Evolutionary conservation across 257 asterid species (phyloP).

Genomic region (Solanum bukasovii): DNA sequence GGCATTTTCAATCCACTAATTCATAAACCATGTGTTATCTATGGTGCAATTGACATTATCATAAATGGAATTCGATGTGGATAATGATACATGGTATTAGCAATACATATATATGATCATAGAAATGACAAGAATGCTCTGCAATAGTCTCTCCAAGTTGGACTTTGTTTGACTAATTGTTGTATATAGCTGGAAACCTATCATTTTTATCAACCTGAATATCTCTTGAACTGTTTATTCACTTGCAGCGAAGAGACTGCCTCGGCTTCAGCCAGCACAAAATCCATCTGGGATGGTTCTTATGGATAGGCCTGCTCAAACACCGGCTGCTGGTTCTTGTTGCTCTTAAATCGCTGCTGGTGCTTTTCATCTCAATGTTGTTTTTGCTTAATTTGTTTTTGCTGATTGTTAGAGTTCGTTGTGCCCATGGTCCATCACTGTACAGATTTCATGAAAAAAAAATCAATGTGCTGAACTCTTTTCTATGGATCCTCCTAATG

Average conservation of each 20-base stretch:
- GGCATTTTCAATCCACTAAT: not conserved
- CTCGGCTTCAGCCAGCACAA: conserved; percentile 66
- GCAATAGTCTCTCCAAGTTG: not conserved
- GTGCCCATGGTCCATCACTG: not conserved
- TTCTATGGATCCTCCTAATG: not conserved
- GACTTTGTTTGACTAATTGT: not conserved
- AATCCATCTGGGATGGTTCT: conserved; percentile 84
- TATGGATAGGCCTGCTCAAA: conserved; percentile 60
- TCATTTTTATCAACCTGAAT: not conserved
- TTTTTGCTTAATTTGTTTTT: not conserved
- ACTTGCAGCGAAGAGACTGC: conserved; percentile 67
- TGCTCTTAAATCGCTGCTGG: conserved; percentile 31
- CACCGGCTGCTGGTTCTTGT: conserved; percentile 30
- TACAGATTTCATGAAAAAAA: not conserved
- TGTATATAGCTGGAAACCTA: not conserved
- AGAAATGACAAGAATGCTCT: not conserved
- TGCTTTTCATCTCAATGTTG: not conserved
- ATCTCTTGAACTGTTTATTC: not conserved
- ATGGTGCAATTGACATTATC: not conserved
- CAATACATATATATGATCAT: not conserved
- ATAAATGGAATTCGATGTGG: not conserved
- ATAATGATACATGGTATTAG: not conserved
- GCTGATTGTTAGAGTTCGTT: not conserved
- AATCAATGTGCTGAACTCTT: not conserved
- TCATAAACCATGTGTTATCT: not conserved